Evolutionary conservation across 2,329 filamentous ascomycete genomes (phyloP).

Genomic region (Colletotrichum tamarilloi): DNA sequence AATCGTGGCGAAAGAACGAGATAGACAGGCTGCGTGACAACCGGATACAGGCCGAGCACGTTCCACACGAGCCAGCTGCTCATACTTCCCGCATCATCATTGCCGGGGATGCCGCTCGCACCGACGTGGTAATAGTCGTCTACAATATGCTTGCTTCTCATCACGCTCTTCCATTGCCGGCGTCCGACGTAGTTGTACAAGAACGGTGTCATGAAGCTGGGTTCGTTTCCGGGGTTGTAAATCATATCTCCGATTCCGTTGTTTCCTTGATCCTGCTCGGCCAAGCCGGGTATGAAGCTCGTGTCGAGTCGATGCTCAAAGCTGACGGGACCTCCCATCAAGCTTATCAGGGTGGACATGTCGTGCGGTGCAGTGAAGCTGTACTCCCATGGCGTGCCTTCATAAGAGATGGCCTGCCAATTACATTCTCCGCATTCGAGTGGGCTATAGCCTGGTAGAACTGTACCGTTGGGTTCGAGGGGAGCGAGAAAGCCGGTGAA

Average conservation of each 20-base stretch:
- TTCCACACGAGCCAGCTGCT: constrained; percentile 68
- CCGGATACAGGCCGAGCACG: constrained; percentile 65
- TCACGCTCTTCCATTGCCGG: constrained; percentile 62
- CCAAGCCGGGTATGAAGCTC: constrained; percentile 49
- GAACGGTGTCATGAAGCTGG: constrained; percentile 65
- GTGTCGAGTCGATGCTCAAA: constrained; percentile 62
- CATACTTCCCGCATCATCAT: constrained; percentile 69
- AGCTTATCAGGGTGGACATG: constrained; percentile 60
- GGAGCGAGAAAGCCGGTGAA: constrained; percentile 70
- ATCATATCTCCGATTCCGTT: constrained; percentile 55
- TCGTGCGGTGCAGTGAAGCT: constrained; percentile 69
- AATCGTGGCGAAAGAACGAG: constrained; percentile 63
- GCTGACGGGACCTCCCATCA: constrained; percentile 60
- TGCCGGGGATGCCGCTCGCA: constrained; percentile 63
- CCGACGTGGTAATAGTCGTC: constrained; percentile 60
- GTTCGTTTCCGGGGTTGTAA: constrained; percentile 68
- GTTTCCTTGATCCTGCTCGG: constrained; percentile 59
- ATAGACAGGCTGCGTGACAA: constrained; percentile 68
- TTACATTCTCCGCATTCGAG: constrained; percentile 65
- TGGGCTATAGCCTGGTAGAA: constrained; percentile 56
- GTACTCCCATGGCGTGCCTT: constrained; percentile 61
- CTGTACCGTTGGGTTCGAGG: constrained; percentile 57
- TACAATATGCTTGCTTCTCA: constrained; percentile 59
- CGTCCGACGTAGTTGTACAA: constrained; percentile 65
- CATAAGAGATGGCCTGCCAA: constrained; percentile 64